Evolutionary conservation across 768 basidiomycete species (phyloP), one percentile per base, ranked within the genome.

Genomic region (Dentipellis sp.): DNA sequence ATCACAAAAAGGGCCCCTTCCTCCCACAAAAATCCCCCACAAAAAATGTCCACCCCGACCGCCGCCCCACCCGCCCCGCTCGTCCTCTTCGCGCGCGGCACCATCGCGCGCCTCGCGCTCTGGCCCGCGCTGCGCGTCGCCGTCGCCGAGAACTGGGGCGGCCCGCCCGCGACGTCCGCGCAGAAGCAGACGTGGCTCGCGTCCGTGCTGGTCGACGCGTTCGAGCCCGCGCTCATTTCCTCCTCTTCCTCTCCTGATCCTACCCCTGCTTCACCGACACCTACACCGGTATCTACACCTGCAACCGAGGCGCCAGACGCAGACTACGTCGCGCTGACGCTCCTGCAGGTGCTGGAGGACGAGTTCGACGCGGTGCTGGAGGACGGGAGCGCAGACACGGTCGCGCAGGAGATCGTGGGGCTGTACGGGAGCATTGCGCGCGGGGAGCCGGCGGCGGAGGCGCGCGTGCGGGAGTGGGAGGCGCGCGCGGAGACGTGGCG

Each of bases 41-140:
- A n/a, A n/a, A n/a, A n/a, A n/a, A 42, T 42, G 40, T 14, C 40
- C 1, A 42, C 40, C 7, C 37, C 37, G 9, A 17, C 40, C 12
- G 14, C 29, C 22, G 52, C 39, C n/a, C 52, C 52, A 10, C n/a
- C 52, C 7, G 17, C 76, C 0, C 64, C 75, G 5, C 75, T 81
- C 10, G 66, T 91, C 45, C 78, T 91, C 56, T 94, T 97, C 63
- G 94, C 94, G 11, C 83, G 92, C 19, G 91, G 92, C 2, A 81
- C 88, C 4, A 78, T 95, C 57, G 84, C 93, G 22, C 80, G 93
- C 53, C 78, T 98, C 50, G 77, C 78, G 11, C 72, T 85, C 55
- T 98, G 94, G 94, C 80, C 89, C 47, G 90, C 85, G 2, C 79
- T 97, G 23, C 84, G 86, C 42, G 74, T 95, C 64, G 94, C 94